Conservation (phyloP, 2,329 filamentous ascomycete genomes). For the Epicoccum nigrum region DNA sequence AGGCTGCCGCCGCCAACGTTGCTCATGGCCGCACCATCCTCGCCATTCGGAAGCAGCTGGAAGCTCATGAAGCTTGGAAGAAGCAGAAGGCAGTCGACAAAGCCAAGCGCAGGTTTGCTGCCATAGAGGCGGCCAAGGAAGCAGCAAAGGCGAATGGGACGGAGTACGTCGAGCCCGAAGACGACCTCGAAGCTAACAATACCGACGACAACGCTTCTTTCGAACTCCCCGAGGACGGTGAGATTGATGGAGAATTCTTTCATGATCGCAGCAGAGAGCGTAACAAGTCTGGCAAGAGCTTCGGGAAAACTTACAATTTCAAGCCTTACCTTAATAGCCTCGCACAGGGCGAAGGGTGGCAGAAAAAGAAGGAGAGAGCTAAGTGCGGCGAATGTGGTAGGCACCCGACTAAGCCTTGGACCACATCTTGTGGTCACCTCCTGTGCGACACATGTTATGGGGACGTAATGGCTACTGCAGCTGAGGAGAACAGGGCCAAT, state of each 20-base stretch:
- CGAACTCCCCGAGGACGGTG: not conserved
- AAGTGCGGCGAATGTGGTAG: conserved; percentile 53
- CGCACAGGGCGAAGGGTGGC: conserved; percentile 39
- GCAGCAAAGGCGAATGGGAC: not conserved
- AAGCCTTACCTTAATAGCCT: conserved; percentile 49
- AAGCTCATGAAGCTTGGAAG: conserved; percentile 14
- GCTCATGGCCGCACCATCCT: conserved; percentile 25
- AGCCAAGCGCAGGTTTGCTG: conserved; percentile 2
- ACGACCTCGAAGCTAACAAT: conserved; percentile 3
- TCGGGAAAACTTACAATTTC: conserved; percentile 51
- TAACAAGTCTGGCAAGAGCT: conserved; percentile 33
- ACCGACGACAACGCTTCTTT: conserved; percentile 6
- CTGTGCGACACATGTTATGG: conserved; percentile 61
- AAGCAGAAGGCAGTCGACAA: conserved; percentile 21
- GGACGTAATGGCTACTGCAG: conserved; percentile 35
- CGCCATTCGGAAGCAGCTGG: conserved; percentile 40
- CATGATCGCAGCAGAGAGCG: not conserved
- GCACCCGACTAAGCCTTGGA: conserved; percentile 48
- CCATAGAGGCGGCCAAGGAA: conserved; percentile 11
- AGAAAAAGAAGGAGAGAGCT: conserved; percentile 50
- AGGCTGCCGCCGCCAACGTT: conserved; percentile 22
- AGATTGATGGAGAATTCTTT: not conserved
- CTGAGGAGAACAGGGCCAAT: conserved; percentile 17
- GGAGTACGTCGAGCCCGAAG: conserved; percentile 4
- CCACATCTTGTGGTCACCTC: conserved; percentile 62